These are phyloP conservation scores for Cytospora piceae DNA, from an alignment of 2,329 filamentous ascomycete genomes.

Conservation along the genomic window DNA sequence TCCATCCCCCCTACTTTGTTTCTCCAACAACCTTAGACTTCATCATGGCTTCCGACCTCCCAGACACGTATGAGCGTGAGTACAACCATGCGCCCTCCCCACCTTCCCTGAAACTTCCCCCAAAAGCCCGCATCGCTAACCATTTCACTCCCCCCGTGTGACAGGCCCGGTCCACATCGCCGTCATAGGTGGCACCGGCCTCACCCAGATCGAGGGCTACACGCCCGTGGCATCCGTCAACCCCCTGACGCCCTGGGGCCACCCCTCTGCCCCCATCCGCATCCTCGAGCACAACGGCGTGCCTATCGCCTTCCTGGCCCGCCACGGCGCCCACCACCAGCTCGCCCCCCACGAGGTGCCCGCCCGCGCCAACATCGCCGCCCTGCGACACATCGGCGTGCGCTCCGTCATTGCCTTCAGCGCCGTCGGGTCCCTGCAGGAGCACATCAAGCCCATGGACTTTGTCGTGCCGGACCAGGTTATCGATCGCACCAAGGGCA, in stretches of 20 bases:
- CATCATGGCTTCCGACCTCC: conserved; percentile 50
- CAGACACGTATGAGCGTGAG: conserved; percentile 62
- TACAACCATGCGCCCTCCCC: conserved; percentile 20
- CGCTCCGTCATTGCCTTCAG: conserved; percentile 92
- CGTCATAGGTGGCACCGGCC: conserved; percentile 91
- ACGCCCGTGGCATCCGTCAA: conserved; percentile 79
- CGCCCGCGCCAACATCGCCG: conserved; percentile 94
- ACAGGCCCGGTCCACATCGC: conserved; percentile 79
- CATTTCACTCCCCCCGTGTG: conserved; percentile 10
- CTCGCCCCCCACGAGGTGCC: conserved; percentile 94
- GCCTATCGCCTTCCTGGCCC: conserved; percentile 89
- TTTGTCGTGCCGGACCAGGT: conserved; percentile 96
- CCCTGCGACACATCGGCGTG: conserved; percentile 87
- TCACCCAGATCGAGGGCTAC: conserved; percentile 85
- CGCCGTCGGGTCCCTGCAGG: conserved; percentile 88
- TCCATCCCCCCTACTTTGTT: not conserved
- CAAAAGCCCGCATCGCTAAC: conserved; percentile 5
- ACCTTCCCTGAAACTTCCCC: not conserved
- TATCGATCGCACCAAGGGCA: conserved; percentile 95
- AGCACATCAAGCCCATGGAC: conserved; percentile 92
- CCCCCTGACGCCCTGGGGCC: conserved; percentile 85
- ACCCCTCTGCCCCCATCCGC: conserved; percentile 73
- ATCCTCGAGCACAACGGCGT: conserved; percentile 86
- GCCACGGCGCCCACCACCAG: conserved; percentile 88
- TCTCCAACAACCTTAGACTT: not conserved